Conservation (phyloP, 164 flowering plant genomes). For the Piper betle region DNA sequence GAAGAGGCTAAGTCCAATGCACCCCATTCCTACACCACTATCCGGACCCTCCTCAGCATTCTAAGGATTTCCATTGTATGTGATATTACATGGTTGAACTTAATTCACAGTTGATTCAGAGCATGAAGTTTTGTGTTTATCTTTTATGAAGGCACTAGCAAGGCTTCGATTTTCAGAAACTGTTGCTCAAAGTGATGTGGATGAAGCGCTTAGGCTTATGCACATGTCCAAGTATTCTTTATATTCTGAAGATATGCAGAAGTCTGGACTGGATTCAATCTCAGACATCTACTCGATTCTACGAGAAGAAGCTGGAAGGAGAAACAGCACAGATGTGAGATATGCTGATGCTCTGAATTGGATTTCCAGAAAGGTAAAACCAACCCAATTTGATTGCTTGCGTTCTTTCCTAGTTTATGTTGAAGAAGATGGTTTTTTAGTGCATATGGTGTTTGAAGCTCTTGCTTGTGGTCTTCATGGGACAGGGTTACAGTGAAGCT, state of each 20-base stretch:
- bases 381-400: background rate
- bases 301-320: slow-evolving; percentile 92
- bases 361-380: slow-evolving; percentile 92
- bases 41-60: slow-evolving; percentile 93
- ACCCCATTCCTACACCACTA: slow-evolving; percentile 94
- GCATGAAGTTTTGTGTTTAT: background rate
- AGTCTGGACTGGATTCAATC: slow-evolving; percentile 92
- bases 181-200: slow-evolving; percentile 97
- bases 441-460: background rate
- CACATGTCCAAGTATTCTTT: slow-evolving; percentile 98
- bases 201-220: slow-evolving; percentile 94
- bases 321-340: slow-evolving; percentile 58
- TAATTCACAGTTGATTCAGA: background rate
- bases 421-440: too few species aligned
- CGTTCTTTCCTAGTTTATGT: too few species aligned
- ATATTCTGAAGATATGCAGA: slow-evolving; percentile 88
- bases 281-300: slow-evolving; percentile 91
- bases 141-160: slow-evolving; percentile 66
- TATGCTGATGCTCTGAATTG: slow-evolving; percentile 92
- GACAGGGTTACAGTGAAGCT: slow-evolving; percentile 90
- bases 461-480: background rate
- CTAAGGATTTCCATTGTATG: slow-evolving; percentile 93
- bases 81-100: slow-evolving; percentile 1
- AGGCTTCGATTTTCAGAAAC: slow-evolving; percentile 88
- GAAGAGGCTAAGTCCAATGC: slow-evolving; percentile 86